These are phyloP conservation scores for Stagonosporopsis chrysanthemi DNA, from an alignment of 2,329 filamentous ascomycete genomes.

Conservation along the genomic window DNA sequence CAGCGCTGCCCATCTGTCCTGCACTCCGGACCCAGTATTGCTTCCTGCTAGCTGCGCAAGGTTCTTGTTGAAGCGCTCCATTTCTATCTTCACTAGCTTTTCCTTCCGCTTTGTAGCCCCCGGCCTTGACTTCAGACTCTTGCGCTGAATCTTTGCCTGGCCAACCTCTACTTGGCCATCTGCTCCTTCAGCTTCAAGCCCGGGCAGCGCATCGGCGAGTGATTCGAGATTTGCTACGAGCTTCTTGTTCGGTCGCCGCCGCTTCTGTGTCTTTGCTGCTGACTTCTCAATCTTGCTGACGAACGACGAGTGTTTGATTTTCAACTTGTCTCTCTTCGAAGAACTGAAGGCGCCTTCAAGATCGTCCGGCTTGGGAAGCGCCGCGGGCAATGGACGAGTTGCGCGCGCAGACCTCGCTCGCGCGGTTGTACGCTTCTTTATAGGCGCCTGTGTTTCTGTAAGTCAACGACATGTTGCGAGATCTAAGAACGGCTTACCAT, in stretches of 20 bases:
- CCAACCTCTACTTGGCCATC: constrained; percentile 44
- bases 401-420: constrained; percentile 45
- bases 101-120: constrained; percentile 87
- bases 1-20: constrained; percentile 76
- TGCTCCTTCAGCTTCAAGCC: constrained; percentile 54
- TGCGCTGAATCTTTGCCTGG: constrained; percentile 73
- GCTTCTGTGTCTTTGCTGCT: constrained; percentile 63
- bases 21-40: constrained; percentile 27
- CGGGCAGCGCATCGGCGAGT: constrained; percentile 81
- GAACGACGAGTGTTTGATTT: constrained; percentile 81
- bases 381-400: constrained; percentile 29
- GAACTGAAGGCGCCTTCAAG: constrained; percentile 64
- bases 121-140: constrained; percentile 69
- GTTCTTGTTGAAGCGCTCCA: constrained; percentile 82
- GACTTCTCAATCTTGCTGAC: constrained; percentile 77
- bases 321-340: constrained; percentile 83
- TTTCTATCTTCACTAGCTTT: constrained; percentile 79
- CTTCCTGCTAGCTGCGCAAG: constrained; percentile 73
- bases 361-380: constrained; percentile 44
- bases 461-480: not conserved
- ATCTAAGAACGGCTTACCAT: not conserved
- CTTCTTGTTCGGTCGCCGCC: constrained; percentile 76
- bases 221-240: constrained; percentile 77
- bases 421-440: constrained; percentile 48
- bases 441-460: constrained; percentile 37